A percentile compares a stretch with the other conserved stretches of the same genome.
These are phyloP conservation scores for Poronia punctata DNA, from an alignment of 495 filamentous ascomycete species.

Conservation along the genomic window DNA sequence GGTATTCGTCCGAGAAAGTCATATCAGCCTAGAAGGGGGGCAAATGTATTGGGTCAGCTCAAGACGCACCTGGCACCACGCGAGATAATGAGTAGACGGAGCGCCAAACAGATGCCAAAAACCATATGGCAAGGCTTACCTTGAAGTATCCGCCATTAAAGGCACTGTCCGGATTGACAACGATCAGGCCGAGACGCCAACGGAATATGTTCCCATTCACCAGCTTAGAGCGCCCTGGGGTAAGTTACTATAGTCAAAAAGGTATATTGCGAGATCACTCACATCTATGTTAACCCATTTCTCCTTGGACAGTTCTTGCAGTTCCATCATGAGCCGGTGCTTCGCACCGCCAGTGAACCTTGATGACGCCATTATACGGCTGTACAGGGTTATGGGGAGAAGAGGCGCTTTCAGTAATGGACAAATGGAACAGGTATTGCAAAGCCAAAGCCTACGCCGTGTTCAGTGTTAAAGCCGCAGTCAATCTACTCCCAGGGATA, in stretches of 20 bases:
- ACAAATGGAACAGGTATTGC: no score
- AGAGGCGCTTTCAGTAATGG: no score
- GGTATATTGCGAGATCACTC: constrained; percentile 21
- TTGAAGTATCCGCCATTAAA: constrained; percentile 94
- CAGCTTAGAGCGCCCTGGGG: constrained; percentile 38
- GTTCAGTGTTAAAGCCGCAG: no score
- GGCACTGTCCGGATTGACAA: constrained; percentile 81
- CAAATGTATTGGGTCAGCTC: not conserved
- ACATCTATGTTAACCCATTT: constrained; percentile 87
- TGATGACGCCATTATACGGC: constrained; percentile 19
- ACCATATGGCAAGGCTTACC: constrained; percentile 33
- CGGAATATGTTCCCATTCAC: constrained; percentile 70
- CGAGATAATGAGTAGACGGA: no score
- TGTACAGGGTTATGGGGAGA: no score
- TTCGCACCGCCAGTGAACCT: constrained; percentile 47
- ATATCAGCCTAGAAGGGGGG: constrained; percentile 60
- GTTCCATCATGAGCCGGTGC: constrained; percentile 83
- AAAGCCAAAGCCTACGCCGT: no score
- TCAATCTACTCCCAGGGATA: no score
- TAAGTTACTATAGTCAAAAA: constrained; percentile 4
- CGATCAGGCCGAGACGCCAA: constrained; percentile 84
- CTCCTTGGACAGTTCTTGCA: constrained; percentile 74
- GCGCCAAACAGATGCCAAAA: not conserved
- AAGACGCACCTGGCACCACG: constrained; percentile 1
- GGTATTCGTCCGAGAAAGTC: constrained; percentile 84